Percentiles rank a stretch among this genome's conserved stretches.
These are phyloP conservation scores for Coniosporium apollinis DNA, from an alignment of 495 filamentous ascomycete species.

Conservation along the genomic window DNA sequence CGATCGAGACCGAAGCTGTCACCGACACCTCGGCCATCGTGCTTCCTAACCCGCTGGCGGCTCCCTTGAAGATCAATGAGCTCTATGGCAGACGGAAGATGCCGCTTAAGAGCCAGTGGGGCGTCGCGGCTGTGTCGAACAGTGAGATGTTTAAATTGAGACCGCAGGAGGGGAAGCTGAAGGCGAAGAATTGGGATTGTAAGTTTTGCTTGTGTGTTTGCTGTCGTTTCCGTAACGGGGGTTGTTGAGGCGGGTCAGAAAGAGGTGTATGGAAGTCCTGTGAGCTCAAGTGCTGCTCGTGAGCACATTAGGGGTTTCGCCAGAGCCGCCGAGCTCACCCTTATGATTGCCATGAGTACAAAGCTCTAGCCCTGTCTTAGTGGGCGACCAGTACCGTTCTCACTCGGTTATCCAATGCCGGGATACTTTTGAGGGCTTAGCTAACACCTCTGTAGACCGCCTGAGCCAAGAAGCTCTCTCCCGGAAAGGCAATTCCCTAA, in stretches of 20 bases:
- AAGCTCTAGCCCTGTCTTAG: no score
- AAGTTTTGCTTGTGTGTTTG: no score
- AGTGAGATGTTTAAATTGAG: constrained; percentile 77
- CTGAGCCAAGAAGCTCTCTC: constrained; percentile 36
- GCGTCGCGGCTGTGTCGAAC: constrained; percentile 59
- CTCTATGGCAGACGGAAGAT: constrained; percentile 53
- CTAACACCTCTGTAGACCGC: constrained; percentile 31
- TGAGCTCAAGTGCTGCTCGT: no score
- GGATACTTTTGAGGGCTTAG: no score
- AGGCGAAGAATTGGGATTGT: constrained; percentile 77
- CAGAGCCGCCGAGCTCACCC: no score
- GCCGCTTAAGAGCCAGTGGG: constrained; percentile 46
- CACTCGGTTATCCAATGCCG: background rate
- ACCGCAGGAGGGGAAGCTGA: constrained; percentile 47
- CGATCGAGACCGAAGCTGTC: constrained; percentile 11
- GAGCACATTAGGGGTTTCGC: no score
- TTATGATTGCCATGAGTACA: no score
- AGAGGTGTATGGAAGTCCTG: no score
- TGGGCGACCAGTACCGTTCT: constrained; percentile 15
- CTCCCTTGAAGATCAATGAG: no score
- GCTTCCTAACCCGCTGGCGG: constrained; percentile 47
- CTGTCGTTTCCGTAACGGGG: no score
- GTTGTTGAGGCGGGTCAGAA: no score
- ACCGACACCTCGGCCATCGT: constrained; percentile 15
- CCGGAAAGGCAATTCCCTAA: constrained; percentile 34